Conservation (phyloP, 805 yeast genomes). For the Metschnikowia rubicola region DNA sequence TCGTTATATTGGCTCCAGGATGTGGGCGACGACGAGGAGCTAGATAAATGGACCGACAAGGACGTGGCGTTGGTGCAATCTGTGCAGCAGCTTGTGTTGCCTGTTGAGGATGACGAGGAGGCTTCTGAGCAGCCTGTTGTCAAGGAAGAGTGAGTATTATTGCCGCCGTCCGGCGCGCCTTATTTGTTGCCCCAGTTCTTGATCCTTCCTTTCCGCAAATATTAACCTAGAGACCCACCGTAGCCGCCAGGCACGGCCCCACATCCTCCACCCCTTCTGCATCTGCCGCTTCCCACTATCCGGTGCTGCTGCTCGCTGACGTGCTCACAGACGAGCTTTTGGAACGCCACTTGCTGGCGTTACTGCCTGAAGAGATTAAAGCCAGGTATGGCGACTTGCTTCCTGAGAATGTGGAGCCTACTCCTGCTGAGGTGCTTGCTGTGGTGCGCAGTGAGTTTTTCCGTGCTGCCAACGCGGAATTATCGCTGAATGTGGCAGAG, state of each 20-base stretch:
- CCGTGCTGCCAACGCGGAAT: constrained; percentile 37
- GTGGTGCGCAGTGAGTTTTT: constrained; percentile 50
- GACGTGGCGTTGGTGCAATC: constrained; percentile 46
- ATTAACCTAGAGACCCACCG: too few species aligned
- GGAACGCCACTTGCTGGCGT: constrained; percentile 28
- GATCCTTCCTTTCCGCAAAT: too few species aligned
- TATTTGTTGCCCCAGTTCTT: too few species aligned
- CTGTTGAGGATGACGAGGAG: constrained; percentile 18
- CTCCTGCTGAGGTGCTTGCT: constrained; percentile 36
- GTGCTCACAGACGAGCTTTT: constrained; percentile 31
- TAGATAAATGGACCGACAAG: constrained; percentile 51
- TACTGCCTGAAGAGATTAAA: constrained; percentile 28
- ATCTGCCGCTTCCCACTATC: constrained; percentile 5
- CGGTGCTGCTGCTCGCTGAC: constrained; percentile 22
- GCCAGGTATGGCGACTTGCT: constrained; percentile 31
- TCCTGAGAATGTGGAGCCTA: constrained; percentile 40
- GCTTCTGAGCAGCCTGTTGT: constrained; percentile 7
- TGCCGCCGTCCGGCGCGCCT: background rate
- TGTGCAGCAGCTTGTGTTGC: constrained; percentile 15
- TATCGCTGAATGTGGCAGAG: constrained; percentile 39
- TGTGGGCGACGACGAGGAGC: constrained; percentile 60
- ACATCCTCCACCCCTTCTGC: background rate
- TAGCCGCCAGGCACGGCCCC: background rate
- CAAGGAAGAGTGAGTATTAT: constrained; percentile 6
- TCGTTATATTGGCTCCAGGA: constrained; percentile 76